Percentiles rank a stretch among this genome's conserved stretches.
Conservation (phyloP, 768 basidiomycete genomes). For the Psilocybe azurescens region DNA sequence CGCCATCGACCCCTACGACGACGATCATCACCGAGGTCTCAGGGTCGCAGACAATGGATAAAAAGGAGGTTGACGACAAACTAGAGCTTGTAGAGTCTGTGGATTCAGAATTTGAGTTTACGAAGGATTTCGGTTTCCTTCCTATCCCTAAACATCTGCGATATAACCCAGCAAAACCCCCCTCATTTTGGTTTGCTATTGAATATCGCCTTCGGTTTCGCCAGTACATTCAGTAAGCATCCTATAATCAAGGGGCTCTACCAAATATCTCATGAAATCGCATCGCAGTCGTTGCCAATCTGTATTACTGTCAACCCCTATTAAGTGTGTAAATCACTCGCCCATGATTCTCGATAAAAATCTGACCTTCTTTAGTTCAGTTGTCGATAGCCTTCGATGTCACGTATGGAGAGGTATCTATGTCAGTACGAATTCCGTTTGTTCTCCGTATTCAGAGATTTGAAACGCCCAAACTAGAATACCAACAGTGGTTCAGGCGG, state of each 20-base stretch:
- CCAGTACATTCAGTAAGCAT: constrained; percentile 58
- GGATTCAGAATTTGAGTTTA: background rate
- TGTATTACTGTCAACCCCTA: constrained; percentile 86
- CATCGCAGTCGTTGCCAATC: constrained; percentile 64
- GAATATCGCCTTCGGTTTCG: constrained; percentile 67
- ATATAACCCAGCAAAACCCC: constrained; percentile 53
- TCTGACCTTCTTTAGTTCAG: constrained; percentile 36
- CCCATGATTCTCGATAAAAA: no score
- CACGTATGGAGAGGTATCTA: constrained; percentile 43
- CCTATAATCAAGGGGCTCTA: background rate
- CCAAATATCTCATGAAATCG: background rate
- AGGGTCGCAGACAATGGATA: background rate
- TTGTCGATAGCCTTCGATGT: constrained; percentile 42
- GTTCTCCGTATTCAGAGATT: background rate
- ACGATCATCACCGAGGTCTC: background rate
- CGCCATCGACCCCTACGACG: background rate
- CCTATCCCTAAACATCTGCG: constrained; percentile 64
- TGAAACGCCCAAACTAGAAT: constrained; percentile 42
- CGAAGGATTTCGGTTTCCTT: constrained; percentile 61
- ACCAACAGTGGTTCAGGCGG: constrained; percentile 71
- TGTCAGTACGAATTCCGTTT: constrained; percentile 24
- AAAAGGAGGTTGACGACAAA: background rate
- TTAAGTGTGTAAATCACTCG: constrained; percentile 41
- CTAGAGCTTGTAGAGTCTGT: background rate
- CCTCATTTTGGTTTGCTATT: constrained; percentile 57